Base-by-base conservation (phyloP, 768 basidiomycete genomes). In the Tremella mesenterica region DNA sequence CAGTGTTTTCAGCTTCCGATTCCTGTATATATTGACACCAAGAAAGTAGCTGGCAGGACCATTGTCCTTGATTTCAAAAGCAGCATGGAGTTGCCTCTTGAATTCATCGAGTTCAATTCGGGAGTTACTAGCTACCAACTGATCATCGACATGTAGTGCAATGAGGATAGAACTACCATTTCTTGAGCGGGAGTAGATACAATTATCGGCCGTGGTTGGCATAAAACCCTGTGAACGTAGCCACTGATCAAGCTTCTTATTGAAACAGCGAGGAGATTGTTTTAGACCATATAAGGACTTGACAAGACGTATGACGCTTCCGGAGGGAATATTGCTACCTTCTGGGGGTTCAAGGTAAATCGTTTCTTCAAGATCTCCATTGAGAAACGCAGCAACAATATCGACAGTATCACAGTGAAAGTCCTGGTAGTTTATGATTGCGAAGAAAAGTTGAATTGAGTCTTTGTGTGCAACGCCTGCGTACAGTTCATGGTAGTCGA, bases 401-500 rank as follows among this genome's bases (percentile, higher is more conserved):
- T 64, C 63, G n/a, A 54, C 52, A 26, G 54, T 41, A 28, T 56
- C 38, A 6, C 61, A 25, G 9, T 56, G 50, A n/a, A 54, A 18
- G 21, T 58, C 50, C n/a, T 39, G 28, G 10, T 30, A n/a, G 6
- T 57, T 54, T 2, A 59, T 45, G 10, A 54, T 27, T 2, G 55
- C 57, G 23, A 69, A 36, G 41, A 64, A 23, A 5, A 58, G n/a
- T 9, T 57, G 46, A 4, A 65, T 21, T 31, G 54, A 44, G 29
- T 46, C 58, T n/a, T 50, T 54, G 9, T 49, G 29, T 1, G 53
- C 58, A 21, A 70, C 59, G 2, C 62, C 64, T 30, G 78, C 76
- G 39, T 74, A 76, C 0, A 76, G 77, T 31, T 75, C 69, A 0
- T 63, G 68, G 54, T 75, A 81, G 48, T 81, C 78, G 8, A 67